Evolutionary conservation across 2,329 filamentous ascomycete species (phyloP).

Genomic region (Trichoderma koningii): DNA sequence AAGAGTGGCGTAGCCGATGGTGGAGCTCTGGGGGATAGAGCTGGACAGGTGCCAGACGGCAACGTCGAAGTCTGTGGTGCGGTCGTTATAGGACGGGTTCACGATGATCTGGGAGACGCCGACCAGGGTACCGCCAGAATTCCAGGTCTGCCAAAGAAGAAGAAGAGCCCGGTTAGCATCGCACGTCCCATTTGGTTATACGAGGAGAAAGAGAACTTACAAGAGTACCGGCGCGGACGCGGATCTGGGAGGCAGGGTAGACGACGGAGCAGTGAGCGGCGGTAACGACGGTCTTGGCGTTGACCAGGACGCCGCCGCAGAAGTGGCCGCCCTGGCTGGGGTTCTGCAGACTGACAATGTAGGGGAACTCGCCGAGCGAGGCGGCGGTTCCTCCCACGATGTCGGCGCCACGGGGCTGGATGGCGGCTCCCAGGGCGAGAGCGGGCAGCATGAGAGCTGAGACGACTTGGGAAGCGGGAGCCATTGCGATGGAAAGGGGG

Average conservation of each 20-base stretch:
- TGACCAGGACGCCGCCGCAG: slow-evolving; percentile 38
- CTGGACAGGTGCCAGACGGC: slow-evolving; percentile 38
- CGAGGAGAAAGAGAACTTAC: slow-evolving; percentile 27
- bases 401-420: slow-evolving; percentile 14
- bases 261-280: slow-evolving; percentile 38
- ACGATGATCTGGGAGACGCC: slow-evolving; percentile 32
- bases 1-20: slow-evolving; percentile 35
- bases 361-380: slow-evolving; percentile 37
- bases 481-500: slow-evolving; percentile 3
- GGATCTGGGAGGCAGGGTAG: slow-evolving; percentile 27
- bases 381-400: slow-evolving; percentile 36
- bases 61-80: slow-evolving; percentile 35
- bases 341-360: slow-evolving; percentile 35
- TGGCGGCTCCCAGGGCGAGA: slow-evolving; percentile 24
- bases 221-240: slow-evolving; percentile 36
- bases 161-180: background rate
- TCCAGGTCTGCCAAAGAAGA: slow-evolving; percentile 29
- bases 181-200: background rate
- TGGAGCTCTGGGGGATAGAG: slow-evolving; percentile 31
- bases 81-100: slow-evolving; percentile 33
- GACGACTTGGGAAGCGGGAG: slow-evolving; percentile 10
- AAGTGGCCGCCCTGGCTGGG: slow-evolving; percentile 30
- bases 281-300: slow-evolving; percentile 39
- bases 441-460: slow-evolving; percentile 23
- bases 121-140: slow-evolving; percentile 35